Evolutionary conservation across 2,329 filamentous ascomycete species (phyloP).

Genomic region (Neurospora crassa): DNA sequence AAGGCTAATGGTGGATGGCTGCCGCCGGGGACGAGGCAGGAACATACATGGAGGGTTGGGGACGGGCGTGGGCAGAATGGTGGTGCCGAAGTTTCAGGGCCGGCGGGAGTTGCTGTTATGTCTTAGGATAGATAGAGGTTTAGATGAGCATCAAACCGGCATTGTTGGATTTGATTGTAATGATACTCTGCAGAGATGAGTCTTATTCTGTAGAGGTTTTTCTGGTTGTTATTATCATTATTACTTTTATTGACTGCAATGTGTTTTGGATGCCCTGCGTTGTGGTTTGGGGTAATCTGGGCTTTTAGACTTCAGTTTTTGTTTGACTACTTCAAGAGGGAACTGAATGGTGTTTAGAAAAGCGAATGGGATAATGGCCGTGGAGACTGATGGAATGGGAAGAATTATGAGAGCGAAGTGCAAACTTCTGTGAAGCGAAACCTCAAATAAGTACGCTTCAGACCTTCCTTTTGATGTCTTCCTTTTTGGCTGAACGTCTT

Average conservation of each 20-base stretch:
- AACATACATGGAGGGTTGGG: slow-evolving; percentile 63
- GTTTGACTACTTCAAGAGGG: not conserved
- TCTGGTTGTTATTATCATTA: too few species aligned
- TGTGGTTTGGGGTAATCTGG: not conserved
- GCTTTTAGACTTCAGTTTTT: not conserved
- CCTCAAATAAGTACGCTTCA: not conserved
- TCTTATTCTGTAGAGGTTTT: not conserved
- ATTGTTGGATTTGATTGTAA: not conserved
- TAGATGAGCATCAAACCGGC: not conserved
- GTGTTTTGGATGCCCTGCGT: not conserved
- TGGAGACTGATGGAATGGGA: too few species aligned
- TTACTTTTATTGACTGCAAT: not conserved
- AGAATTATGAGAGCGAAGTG: not conserved
- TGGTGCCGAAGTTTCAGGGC: not conserved
- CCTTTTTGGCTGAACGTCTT: not conserved
- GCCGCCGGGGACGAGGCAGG: slow-evolving; percentile 71
- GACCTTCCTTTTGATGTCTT: not conserved
- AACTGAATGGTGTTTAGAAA: not conserved
- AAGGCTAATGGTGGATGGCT: slow-evolving; percentile 49
- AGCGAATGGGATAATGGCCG: not conserved
- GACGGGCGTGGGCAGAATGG: slow-evolving; percentile 21
- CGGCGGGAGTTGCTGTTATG: not conserved
- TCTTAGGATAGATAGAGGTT: not conserved
- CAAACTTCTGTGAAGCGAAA: not conserved
- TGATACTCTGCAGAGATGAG: not conserved